Base-by-base conservation (phyloP, 768 basidiomycete genomes). In the Chlorophyllum brunneum region DNA sequence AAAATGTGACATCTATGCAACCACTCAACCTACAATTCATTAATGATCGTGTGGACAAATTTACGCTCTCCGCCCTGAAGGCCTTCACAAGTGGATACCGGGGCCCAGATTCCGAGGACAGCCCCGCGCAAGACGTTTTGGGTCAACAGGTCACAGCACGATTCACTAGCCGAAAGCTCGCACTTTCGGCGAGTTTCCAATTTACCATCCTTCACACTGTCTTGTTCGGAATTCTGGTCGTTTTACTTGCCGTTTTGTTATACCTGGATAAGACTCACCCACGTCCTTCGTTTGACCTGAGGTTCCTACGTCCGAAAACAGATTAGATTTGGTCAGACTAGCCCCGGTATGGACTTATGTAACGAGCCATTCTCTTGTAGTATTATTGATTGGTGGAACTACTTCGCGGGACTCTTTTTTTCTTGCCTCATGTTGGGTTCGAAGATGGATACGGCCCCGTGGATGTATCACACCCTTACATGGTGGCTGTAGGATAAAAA, bases 51-150 rank as follows among this genome's bases (percentile, higher is more conserved):
- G 20, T 50, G 2, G 38, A 50, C 22, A 31, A 22, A 6, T 50
- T 20, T 26, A 50, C 39, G 1, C 48, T 50, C 18, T 50, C 48
- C 4, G 48, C 48, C 9, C n/a, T 50, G 0, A 50, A 50, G 24
- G 38, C 40, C 6, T 50, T 41, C 29, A 50, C 39, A 11, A 42
- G 48, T 11, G 48, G 48, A 0, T 40, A 50, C 15, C 36, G 13
- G 47, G 41, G 41, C 2, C 15, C 22, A 2, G 34, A n/a, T 8
- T 13, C 38, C 18, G 29, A 13, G 13, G 1, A 36, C 2, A 18
- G 8, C 2, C 4, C 11, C 15, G 15, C 9, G 13, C 3, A 11
- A 1, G 26, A 20, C 29, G 13, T 20, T 5, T 40, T n/a, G 13
- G 39, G 16, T 20, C 30, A 18, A n/a, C 15, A 8, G 5, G 39